These are phyloP conservation scores for Agaricales sp. DNA, from an alignment of 1,284 basidiomycete genomes.

Conservation along the genomic window DNA sequence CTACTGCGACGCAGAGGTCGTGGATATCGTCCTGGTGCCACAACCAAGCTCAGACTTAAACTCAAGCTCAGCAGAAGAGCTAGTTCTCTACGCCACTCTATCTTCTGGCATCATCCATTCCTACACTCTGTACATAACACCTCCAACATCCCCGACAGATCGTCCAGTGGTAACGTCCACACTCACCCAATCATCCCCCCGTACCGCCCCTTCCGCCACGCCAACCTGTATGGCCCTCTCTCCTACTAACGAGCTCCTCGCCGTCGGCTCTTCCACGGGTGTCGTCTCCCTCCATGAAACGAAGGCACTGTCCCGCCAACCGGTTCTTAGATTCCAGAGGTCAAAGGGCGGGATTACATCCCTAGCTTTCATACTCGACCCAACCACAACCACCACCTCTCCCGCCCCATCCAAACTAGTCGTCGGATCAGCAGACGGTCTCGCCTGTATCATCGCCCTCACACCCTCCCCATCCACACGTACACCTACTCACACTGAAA, in stretches of 20 bases:
- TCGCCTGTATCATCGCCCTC: constrained; percentile 37
- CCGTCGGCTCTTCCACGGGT: constrained; percentile 40
- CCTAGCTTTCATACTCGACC: constrained; percentile 25
- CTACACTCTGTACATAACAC: not conserved
- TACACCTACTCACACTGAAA: constrained; percentile 26
- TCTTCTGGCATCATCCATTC: not conserved
- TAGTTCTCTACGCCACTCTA: not conserved
- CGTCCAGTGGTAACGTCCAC: not conserved
- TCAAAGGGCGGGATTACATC: constrained; percentile 49
- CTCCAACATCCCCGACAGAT: not conserved
- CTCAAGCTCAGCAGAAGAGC: not conserved
- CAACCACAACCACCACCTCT: not conserved
- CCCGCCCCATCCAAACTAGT: constrained; percentile 26
- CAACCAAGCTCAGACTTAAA: not conserved
- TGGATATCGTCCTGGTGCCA: not conserved
- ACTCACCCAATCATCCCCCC: not conserved
- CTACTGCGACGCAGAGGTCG: constrained; percentile 5
- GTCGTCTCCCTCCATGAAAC: constrained; percentile 49
- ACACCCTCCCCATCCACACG: not conserved
- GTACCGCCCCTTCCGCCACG: not conserved
- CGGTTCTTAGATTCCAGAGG: constrained; percentile 33
- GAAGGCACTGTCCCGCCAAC: constrained; percentile 23
- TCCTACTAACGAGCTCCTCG: not conserved
- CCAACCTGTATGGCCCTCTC: not conserved
- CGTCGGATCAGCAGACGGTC: constrained; percentile 44